These are phyloP conservation scores for Macaranga tanarius DNA, from an alignment of 441 rosid species.

Conservation along the genomic window DNA sequence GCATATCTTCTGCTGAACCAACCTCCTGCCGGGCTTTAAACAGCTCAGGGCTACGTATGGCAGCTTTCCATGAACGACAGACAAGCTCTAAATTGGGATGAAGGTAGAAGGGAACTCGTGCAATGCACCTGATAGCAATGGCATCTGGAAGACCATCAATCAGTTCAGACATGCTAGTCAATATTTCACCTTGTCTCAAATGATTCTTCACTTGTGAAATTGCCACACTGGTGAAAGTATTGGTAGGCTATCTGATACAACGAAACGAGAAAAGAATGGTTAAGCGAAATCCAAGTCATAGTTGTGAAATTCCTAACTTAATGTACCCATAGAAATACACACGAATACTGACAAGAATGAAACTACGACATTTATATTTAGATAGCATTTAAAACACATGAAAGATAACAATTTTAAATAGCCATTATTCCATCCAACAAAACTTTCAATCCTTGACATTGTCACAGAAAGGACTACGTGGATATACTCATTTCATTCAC, in stretches of 20 bases:
- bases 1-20: constrained; percentile 61
- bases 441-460: background rate
- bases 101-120: constrained; percentile 68
- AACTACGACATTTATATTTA: background rate
- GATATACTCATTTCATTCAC: background rate
- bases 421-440: background rate
- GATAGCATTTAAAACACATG: background rate
- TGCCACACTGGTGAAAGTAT: constrained; percentile 12
- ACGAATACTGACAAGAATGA: background rate
- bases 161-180: constrained; percentile 69
- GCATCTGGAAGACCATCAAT: constrained; percentile 93
- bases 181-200: constrained; percentile 34
- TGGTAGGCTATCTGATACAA: constrained; percentile 31
- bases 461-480: background rate
- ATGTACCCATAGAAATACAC: background rate
- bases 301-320: constrained; percentile 12
- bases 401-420: constrained; percentile 1
- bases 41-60: constrained; percentile 67
- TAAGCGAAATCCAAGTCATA: background rate
- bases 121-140: constrained; percentile 85
- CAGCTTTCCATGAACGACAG: constrained; percentile 84
- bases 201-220: constrained; percentile 20
- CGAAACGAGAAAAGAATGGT: background rate
- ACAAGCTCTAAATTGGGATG: constrained; percentile 81
- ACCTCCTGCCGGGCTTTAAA: constrained; percentile 72